Evolutionary conservation across 108 stramenopile genomes (phyloP), one percentile per base, ranked within the genome.

Genomic region (Epipyxis sp.): DNA sequence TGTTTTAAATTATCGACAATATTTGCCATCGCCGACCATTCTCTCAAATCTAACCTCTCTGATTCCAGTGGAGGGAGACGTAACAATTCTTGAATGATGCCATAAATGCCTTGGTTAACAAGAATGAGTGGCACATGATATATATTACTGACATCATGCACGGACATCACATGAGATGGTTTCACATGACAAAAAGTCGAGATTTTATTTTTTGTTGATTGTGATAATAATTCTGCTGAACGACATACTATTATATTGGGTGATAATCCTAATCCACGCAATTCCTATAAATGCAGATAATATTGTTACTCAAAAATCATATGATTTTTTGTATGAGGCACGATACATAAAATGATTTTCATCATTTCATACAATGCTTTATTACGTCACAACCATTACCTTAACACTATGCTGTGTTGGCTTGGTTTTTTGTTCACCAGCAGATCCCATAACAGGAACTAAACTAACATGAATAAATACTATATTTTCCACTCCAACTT

Each of bases 351-450:
- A n/a, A n/a, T n/a, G n/a, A n/a, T n/a, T n/a, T n/a, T n/a, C n/a
- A n/a, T n/a, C n/a, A n/a, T n/a, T n/a, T n/a, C n/a, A n/a, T n/a
- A n/a, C n/a, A n/a, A n/a, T n/a, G n/a, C n/a, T n/a, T n/a, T n/a
- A n/a, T n/a, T n/a, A n/a, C n/a, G n/a, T n/a, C n/a, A n/a, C n/a
- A 57, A 25, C 25, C 25, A 25, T 25, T 25, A 57, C 25, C 54
- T 57, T 57, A n/a, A n/a, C 42, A 54, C 76, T 79, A 59, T 41
- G 85, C 76, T 99, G 99, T 30, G 99, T 99, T 25, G 99, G 99
- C 84, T 99, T 99, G 13, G 99, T 97, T 88, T 99, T 99, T 91
- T 98, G 97, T 84, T 99, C 99, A 44, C 94, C 96, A 1, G 87
- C 90, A 32, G 72, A 58, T 3, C 93, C 91, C 81, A 98, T 87